Evolutionary conservation across 129 eudicot genomes (phyloP), one percentile per base, ranked within the genome.

Genomic region (Scalesia atractyloides): DNA sequence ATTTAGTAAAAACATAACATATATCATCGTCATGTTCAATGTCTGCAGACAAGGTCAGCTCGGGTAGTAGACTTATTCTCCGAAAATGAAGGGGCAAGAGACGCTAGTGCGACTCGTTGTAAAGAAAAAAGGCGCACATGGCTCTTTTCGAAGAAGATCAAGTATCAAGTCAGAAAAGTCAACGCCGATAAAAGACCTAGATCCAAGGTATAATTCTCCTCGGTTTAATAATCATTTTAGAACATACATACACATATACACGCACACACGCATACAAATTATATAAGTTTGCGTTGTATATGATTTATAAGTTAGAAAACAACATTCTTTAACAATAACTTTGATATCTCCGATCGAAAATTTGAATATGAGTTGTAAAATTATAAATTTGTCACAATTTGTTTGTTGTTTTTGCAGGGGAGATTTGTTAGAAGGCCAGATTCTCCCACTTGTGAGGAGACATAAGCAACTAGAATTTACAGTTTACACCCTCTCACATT

Each of bases 131-230:
- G 89, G 15, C 89, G 91, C 2, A 86, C 84, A 0, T 87, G 98
- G 11, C 82, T 87, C 16, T 94, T 90, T 67, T 90, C 97, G 0
- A 94, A 94, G 84, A 94, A 94, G 72, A 90, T 94, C 47, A 81
- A 89, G 53, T 94, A 86, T 66, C 96, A 94, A 64, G 98, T 90
- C 17, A 64, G 96, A 39, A 90, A 94, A 74, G 85, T 90, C 59
- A 94, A 90, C 22, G 98, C 90, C 3, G 98, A 94, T 79, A 84
- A 81, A 84, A 90, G 97, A 24, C 97, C 97, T 9, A 81, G 96
- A 83, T 87, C 83, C 81, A 94, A 94, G 98, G 98, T 93, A 85
- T 9, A 26, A 2, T 26, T 60, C 15, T 30, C 33, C 5, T 52
- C 7, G n/a, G 16, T 58, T 58, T 10, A 58, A 22, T 58, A 11